Percentiles rank a stretch among this genome's conserved stretches.
These are phyloP conservation scores for Wallacemonas rigidus DNA, from an alignment of 208 protist species.

Conservation along the genomic window DNA sequence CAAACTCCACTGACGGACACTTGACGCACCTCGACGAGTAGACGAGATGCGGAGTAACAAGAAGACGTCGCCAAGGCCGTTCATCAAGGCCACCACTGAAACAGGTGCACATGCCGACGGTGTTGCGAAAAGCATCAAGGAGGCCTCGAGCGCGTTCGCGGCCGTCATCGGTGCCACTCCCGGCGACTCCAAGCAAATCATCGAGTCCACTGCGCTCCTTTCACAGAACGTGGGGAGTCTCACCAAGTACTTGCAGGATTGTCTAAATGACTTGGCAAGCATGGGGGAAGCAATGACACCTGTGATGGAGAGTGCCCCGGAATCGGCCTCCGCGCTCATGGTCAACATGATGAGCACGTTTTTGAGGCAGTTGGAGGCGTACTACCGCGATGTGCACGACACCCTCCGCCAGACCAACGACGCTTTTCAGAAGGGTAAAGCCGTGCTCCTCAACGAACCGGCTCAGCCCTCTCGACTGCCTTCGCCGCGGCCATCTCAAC, in stretches of 20 bases:
- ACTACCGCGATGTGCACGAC: conserved; percentile 40
- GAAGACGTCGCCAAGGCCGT: conserved; percentile 13
- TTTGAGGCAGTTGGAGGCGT: conserved; percentile 47
- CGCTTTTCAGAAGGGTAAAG: conserved; percentile 35
- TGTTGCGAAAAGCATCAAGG: conserved; percentile 13
- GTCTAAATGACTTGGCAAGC: conserved; percentile 53
- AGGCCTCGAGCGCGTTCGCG: conserved; percentile 18
- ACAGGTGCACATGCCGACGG: conserved; percentile 15
- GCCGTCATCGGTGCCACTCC: conserved; percentile 1
- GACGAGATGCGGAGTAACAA: neutral
- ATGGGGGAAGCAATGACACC: conserved; percentile 73
- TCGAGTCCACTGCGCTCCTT: conserved; percentile 21
- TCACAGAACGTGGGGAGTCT: conserved; percentile 21
- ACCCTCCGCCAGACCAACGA: conserved; percentile 24
- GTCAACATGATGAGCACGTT: conserved; percentile 73
- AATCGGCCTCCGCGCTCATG: conserved; percentile 50
- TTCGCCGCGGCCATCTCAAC: neutral
- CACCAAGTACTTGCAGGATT: conserved; percentile 38
- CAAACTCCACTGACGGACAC: no score
- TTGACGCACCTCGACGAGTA: no score
- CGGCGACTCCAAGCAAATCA: conserved; percentile 1
- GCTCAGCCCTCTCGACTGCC: neutral
- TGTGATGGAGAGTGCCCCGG: conserved; percentile 51
- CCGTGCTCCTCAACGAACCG: conserved; percentile 28
- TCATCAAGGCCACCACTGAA: conserved; percentile 15